Conservation (phyloP, 2,329 filamentous ascomycete genomes). For the Ophiostoma pallidulum region DNA sequence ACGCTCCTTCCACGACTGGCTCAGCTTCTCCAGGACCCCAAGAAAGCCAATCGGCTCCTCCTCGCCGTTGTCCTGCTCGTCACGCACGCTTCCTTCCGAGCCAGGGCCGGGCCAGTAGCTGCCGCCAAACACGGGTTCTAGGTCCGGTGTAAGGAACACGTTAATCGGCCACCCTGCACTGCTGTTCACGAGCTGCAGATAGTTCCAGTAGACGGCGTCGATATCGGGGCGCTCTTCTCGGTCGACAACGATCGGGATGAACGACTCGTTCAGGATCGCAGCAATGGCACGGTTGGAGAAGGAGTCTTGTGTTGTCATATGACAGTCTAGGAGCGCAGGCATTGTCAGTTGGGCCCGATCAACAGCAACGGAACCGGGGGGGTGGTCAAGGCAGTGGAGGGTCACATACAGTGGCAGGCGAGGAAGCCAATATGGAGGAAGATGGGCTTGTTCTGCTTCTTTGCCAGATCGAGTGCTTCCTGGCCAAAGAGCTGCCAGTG, state of each 20-base stretch:
- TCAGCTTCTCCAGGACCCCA: slow-evolving; percentile 71
- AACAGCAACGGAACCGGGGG: background rate
- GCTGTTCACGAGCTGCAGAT: slow-evolving; percentile 85
- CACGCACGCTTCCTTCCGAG: slow-evolving; percentile 35
- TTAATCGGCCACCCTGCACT: slow-evolving; percentile 92
- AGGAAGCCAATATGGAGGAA: slow-evolving; percentile 94
- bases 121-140: slow-evolving; percentile 90
- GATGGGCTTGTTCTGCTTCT: slow-evolving; percentile 73
- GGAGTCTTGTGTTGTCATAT: slow-evolving; percentile 87
- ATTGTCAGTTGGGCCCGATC: slow-evolving; percentile 23
- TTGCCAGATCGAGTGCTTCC: slow-evolving; percentile 67
- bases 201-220: slow-evolving; percentile 97
- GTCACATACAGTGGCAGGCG: slow-evolving; percentile 76
- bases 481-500: slow-evolving; percentile 85
- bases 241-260: slow-evolving; percentile 88
- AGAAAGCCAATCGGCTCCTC: slow-evolving; percentile 65
- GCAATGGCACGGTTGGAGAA: slow-evolving; percentile 80
- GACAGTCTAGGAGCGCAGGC: slow-evolving; percentile 50
- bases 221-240: slow-evolving; percentile 89
- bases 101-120: slow-evolving; percentile 90
- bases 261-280: slow-evolving; percentile 70
- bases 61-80: slow-evolving; percentile 34
- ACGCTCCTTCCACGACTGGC: slow-evolving; percentile 68
- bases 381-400: background rate
- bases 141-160: slow-evolving; percentile 87